Conservation (phyloP, 495 filamentous ascomycete species). For the Penicillium pancosmium region DNA sequence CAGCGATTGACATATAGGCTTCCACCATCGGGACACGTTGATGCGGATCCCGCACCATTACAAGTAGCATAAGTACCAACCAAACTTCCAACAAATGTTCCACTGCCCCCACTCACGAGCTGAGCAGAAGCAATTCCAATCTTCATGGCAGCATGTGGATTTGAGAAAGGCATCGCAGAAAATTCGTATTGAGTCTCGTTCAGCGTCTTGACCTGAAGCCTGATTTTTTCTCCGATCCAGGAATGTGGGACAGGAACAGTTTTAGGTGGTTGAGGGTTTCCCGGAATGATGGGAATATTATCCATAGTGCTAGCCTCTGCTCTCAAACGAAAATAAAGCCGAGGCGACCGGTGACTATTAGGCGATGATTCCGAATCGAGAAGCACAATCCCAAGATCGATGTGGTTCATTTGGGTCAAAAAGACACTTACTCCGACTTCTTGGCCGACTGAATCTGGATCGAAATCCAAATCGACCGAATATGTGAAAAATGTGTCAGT, state of each 20-base stretch:
- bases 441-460: conserved; percentile 2
- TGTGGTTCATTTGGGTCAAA: conserved; percentile 25
- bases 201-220: conserved; percentile 15
- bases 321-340: neutral
- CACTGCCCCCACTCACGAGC: conserved; percentile 21
- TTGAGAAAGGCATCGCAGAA: conserved; percentile 10
- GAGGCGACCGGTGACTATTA: neutral
- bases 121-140: conserved; percentile 6
- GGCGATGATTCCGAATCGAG: neutral
- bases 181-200: conserved; percentile 24
- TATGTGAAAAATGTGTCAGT: conserved; percentile 25
- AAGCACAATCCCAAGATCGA: conserved; percentile 24
- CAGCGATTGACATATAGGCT: neutral
- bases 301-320: neutral
- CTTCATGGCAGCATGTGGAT: neutral
- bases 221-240: conserved; percentile 8
- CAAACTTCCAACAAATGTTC: conserved; percentile 21
- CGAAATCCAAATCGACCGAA: conserved; percentile 18
- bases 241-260: conserved; percentile 7
- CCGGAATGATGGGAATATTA: conserved; percentile 10
- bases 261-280: conserved; percentile 11
- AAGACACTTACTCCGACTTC: conserved; percentile 27
- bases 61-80: conserved; percentile 28
- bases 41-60: conserved; percentile 11
- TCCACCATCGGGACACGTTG: neutral